phyloP scores from a whole-genome alignment of 192 early-diverging fungal species.

The Backusella morwellensis region DNA sequence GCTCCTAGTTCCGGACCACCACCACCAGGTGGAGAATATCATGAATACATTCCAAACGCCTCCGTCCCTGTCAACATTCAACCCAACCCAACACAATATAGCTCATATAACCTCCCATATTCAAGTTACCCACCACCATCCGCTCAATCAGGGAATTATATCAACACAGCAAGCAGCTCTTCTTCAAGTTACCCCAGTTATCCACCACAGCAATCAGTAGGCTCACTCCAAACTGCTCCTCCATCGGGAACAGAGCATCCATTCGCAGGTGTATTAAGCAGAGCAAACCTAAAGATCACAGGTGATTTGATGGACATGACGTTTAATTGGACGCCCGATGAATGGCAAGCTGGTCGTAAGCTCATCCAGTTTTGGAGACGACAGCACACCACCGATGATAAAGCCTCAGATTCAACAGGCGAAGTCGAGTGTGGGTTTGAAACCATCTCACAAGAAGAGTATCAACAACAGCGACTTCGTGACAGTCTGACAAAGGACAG shows the following conservation, averaged over 20 bases:
- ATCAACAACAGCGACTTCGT: slow-evolving; percentile 47
- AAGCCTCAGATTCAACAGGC: background rate
- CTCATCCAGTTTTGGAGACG: slow-evolving; percentile 76
- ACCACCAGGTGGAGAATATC: background rate
- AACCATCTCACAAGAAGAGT: slow-evolving; percentile 41
- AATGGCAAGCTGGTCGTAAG: slow-evolving; percentile 61
- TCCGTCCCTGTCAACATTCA: background rate
- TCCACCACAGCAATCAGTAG: background rate
- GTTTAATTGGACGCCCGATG: slow-evolving; percentile 63
- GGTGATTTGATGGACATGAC: slow-evolving; percentile 71
- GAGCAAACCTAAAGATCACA: slow-evolving; percentile 67
- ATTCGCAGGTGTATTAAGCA: slow-evolving; percentile 67
- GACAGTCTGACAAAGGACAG: slow-evolving; percentile 59
- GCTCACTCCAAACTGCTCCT: slow-evolving; percentile 6
- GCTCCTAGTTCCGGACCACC: background rate
- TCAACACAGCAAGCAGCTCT: background rate
- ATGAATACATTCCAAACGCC: background rate
- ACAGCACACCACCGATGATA: slow-evolving; percentile 59
- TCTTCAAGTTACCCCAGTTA: background rate
- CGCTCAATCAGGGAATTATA: slow-evolving; percentile 5
- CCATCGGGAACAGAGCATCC: slow-evolving; percentile 35
- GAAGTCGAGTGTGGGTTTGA: slow-evolving; percentile 27
- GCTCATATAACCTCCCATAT: background rate
- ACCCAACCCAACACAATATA: background rate
- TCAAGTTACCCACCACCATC: background rate